Percentiles rank a stretch among this genome's conserved stretches.
Conservation (phyloP, 768 basidiomycete genomes). For the Rhizopogon vesiculosus region DNA sequence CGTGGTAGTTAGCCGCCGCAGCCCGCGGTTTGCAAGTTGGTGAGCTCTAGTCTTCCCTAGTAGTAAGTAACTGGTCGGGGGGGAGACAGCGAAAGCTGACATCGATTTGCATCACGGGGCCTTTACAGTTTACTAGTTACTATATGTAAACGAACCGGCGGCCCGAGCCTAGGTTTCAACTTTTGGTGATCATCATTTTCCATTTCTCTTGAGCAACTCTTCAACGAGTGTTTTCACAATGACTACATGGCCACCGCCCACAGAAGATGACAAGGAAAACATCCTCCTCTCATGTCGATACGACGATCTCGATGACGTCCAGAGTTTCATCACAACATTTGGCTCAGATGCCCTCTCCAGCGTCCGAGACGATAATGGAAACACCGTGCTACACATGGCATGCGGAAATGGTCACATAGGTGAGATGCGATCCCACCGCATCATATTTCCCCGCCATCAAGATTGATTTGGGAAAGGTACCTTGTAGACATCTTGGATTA, state of each 20-base stretch:
- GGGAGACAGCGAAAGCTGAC: too few relatives aligned
- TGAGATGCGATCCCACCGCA: slow-evolving; percentile 29
- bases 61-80: too few relatives aligned
- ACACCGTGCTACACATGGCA: slow-evolving; percentile 81
- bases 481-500: slow-evolving; percentile 68
- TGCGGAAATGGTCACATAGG: slow-evolving; percentile 87
- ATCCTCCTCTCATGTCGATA: slow-evolving; percentile 82
- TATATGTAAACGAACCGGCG: too few relatives aligned
- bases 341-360: slow-evolving; percentile 43
- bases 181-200: not conserved
- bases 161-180: not conserved
- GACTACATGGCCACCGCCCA: slow-evolving; percentile 17
- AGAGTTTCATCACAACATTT: slow-evolving; percentile 57
- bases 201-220: not conserved
- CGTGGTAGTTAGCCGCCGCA: too few relatives aligned
- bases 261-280: slow-evolving; percentile 61
- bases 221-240: not conserved
- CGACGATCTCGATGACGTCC: slow-evolving; percentile 79
- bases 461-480: slow-evolving; percentile 42
- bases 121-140: too few relatives aligned
- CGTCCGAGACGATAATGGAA: slow-evolving; percentile 71
- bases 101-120: too few relatives aligned
- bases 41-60: too few relatives aligned
- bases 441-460: slow-evolving; percentile 3
- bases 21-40: too few relatives aligned